phyloP scores from a whole-genome alignment of 2,329 filamentous ascomycete genomes.

The Stachybotrys echinatus region DNA sequence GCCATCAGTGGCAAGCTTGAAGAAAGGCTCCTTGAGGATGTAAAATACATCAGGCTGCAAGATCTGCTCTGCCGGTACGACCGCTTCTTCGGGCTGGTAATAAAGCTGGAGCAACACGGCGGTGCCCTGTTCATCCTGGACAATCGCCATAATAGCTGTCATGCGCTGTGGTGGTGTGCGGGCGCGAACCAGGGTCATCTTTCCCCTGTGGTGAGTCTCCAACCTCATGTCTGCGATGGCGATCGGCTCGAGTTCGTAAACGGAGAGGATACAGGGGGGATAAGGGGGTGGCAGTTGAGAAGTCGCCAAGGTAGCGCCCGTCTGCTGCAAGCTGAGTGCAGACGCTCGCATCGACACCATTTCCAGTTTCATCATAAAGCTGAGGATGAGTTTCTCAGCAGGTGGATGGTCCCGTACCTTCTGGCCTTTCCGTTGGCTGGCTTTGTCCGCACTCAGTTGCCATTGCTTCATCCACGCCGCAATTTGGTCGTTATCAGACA shows the following conservation, averaged over 20 bases:
- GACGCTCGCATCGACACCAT: background rate
- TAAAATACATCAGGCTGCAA: conserved; percentile 27
- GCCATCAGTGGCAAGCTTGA: conserved; percentile 33
- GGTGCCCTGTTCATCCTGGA: conserved; percentile 31
- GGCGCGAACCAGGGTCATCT: conserved; percentile 10
- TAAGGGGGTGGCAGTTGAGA: conserved; percentile 9
- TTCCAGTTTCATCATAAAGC: background rate
- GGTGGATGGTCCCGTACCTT: background rate
- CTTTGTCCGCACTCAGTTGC: background rate
- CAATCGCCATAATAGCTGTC: conserved; percentile 20
- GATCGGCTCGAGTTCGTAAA: conserved; percentile 14
- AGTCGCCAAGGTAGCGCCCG: background rate
- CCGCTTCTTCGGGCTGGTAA: conserved; percentile 31
- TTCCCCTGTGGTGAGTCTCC: conserved; percentile 20
- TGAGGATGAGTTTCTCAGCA: background rate
- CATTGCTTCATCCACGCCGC: background rate
- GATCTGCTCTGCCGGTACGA: conserved; percentile 24
- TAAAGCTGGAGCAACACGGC: conserved; percentile 32
- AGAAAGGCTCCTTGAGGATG: conserved; percentile 49
- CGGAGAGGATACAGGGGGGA: conserved; percentile 13
- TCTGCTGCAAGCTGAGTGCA: background rate
- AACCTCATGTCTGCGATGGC: conserved; percentile 21
- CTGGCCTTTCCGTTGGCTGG: background rate
- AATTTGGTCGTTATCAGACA: background rate
- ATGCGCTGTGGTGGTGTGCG: conserved; percentile 11